Evolutionary conservation across 495 filamentous ascomycete species (phyloP), one percentile per base, ranked within the genome.

Genomic region (Xylaria venustula): DNA sequence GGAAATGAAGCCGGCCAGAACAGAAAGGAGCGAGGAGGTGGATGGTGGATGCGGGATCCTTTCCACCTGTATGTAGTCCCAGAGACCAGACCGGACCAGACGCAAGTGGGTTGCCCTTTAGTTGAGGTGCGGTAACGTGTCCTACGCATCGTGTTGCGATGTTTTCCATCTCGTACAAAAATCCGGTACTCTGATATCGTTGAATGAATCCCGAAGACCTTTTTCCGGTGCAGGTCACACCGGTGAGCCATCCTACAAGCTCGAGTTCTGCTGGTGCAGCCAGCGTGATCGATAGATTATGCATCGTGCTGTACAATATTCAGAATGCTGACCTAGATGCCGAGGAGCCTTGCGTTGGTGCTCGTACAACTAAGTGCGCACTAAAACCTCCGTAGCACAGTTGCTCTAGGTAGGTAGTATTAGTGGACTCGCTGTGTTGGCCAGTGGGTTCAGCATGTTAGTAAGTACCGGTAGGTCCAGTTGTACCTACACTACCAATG

Each of bases 371-470:
- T n/a, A n/a, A n/a, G n/a, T n/a, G n/a, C n/a, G n/a, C n/a, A n/a
- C n/a, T n/a, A n/a, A n/a, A n/a, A n/a, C n/a, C n/a, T n/a, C n/a
- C n/a, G n/a, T n/a, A n/a, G n/a, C n/a, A n/a, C n/a, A n/a, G n/a
- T n/a, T n/a, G n/a, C n/a, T n/a, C n/a, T n/a, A n/a, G n/a, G n/a
- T n/a, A n/a, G n/a, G n/a, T 34, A 11, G 30, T 34, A 11, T 5
- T 34, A 11, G 30, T 34, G 30, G 30, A 11, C 11, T 34, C 46
- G 22, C 7, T 5, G 20, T 30, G 46, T 28, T 32, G 54, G 7
- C 44, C 22, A 25, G 44, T 42, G 54, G 44, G 54, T 58, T 58
- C 54, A 45, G 40, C 23, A 54, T 30, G 22, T 26, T 11, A 15
- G 12, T 2, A 3, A 17, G 30, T 40, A 15, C 37, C 30, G 30